These are phyloP conservation scores for Lactuca saligna DNA, from an alignment of 129 eudicot species.

Conservation along the genomic window DNA sequence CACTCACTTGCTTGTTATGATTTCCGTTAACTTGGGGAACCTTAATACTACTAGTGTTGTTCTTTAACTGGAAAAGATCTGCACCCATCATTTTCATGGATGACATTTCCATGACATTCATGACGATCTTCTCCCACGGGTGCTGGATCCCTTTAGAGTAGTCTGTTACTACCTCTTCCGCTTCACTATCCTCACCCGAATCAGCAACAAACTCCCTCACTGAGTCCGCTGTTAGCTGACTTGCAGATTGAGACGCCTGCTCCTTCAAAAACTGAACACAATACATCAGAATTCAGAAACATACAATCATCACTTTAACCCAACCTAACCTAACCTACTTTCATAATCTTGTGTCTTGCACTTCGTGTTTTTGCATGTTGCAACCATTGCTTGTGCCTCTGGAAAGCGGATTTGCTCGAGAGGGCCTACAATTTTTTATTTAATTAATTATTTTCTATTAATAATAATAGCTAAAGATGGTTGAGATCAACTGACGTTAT, in stretches of 20 bases:
- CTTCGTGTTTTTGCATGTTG: slow-evolving; percentile 95
- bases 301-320: background rate
- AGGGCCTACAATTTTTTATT: slow-evolving; percentile 49
- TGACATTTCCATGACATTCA: slow-evolving; percentile 51
- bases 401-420: slow-evolving; percentile 80
- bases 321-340: slow-evolving; percentile 50
- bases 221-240: slow-evolving; percentile 71
- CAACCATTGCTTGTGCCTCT: slow-evolving; percentile 91
- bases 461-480: background rate
- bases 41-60: slow-evolving; percentile 36
- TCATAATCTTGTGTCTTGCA: slow-evolving; percentile 93
- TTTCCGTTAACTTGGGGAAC: slow-evolving; percentile 79
- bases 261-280: slow-evolving; percentile 71
- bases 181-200: slow-evolving; percentile 48
- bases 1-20: slow-evolving; percentile 59
- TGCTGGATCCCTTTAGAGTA: slow-evolving; percentile 53
- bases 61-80: slow-evolving; percentile 54
- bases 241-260: slow-evolving; percentile 80
- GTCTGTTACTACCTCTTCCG: slow-evolving; percentile 53
- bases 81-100: slow-evolving; percentile 48
- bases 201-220: slow-evolving; percentile 67
- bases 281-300: background rate
- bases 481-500: slow-evolving; percentile 58
- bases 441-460: slow-evolving; percentile 10
- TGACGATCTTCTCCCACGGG: slow-evolving; percentile 60